Percentiles rank a stretch among this genome's conserved stretches.
These are phyloP conservation scores for Gracilaria domingensis DNA, from an alignment of 23 red algal genomes.

Conservation along the genomic window DNA sequence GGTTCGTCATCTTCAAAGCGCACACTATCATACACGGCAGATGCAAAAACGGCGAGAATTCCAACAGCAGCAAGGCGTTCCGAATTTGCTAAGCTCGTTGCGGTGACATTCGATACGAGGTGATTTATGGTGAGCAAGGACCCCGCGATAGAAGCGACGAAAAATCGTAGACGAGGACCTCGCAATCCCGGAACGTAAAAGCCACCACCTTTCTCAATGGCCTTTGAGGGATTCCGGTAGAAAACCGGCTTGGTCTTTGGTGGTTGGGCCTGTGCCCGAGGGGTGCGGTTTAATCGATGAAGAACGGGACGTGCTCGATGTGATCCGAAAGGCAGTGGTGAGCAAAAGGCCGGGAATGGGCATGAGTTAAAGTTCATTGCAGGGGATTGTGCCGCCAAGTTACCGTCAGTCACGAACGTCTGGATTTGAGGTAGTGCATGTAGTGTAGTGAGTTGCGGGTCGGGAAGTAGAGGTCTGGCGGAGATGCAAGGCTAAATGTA, in stretches of 20 bases:
- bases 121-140: slow-evolving; percentile 68
- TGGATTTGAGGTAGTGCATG: not conserved
- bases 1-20: not conserved
- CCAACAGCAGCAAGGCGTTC: slow-evolving; percentile 30
- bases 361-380: not conserved
- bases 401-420: no score
- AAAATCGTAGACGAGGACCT: slow-evolving; percentile 74
- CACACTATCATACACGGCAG: slow-evolving; percentile 32
- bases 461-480: no score
- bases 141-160: slow-evolving; percentile 28
- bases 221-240: slow-evolving; percentile 90
- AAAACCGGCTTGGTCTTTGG: slow-evolving; percentile 54
- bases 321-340: not conserved
- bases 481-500: no score
- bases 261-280: slow-evolving; percentile 17
- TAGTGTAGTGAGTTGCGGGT: no score
- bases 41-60: slow-evolving; percentile 23
- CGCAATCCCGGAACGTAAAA: slow-evolving; percentile 95
- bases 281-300: not conserved
- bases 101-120: not conserved
- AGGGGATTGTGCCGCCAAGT: no score
- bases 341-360: not conserved
- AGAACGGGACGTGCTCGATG: not conserved
- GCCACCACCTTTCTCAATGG: slow-evolving; percentile 93
- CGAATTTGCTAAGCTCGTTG: slow-evolving; percentile 13